phyloP scores from a whole-genome alignment of 1,284 basidiomycete species.

The Apiotrichum siamense region DNA sequence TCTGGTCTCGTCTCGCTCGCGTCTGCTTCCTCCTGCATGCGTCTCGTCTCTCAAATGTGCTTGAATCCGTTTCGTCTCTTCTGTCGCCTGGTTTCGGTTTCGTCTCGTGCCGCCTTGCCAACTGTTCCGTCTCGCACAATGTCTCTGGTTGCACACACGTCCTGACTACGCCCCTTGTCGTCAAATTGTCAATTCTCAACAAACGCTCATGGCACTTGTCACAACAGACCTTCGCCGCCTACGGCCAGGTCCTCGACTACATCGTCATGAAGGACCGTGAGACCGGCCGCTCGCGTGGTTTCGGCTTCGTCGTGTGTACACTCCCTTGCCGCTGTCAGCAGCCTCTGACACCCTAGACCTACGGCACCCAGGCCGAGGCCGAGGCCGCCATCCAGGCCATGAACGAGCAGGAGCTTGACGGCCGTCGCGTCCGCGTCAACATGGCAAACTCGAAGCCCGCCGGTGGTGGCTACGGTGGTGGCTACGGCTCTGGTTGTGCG shows the following conservation, averaged over 20 bases:
- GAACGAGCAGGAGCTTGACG: constrained; percentile 91
- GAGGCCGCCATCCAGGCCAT: constrained; percentile 68
- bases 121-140: background rate
- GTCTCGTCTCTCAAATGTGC: background rate
- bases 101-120: background rate
- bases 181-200: background rate
- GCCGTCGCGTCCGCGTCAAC: constrained; percentile 83
- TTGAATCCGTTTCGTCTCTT: background rate
- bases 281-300: constrained; percentile 90
- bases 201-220: background rate
- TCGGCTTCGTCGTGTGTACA: constrained; percentile 71
- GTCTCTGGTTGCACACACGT: background rate
- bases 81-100: background rate
- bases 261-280: constrained; percentile 98
- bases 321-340: background rate
- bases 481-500: constrained; percentile 43
- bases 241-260: constrained; percentile 51
- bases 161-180: too few relatives aligned
- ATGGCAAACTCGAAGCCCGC: constrained; percentile 78
- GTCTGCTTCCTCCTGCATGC: background rate
- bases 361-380: constrained; percentile 60
- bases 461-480: constrained; percentile 49
- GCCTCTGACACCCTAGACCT: constrained; percentile 52
- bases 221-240: constrained; percentile 41
- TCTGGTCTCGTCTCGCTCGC: constrained; percentile 13